A percentile compares a stretch with the other conserved stretches of the same genome.
Conservation (phyloP, 2,329 filamentous ascomycete species). For the Myriosclerotinia curreyana region DNA sequence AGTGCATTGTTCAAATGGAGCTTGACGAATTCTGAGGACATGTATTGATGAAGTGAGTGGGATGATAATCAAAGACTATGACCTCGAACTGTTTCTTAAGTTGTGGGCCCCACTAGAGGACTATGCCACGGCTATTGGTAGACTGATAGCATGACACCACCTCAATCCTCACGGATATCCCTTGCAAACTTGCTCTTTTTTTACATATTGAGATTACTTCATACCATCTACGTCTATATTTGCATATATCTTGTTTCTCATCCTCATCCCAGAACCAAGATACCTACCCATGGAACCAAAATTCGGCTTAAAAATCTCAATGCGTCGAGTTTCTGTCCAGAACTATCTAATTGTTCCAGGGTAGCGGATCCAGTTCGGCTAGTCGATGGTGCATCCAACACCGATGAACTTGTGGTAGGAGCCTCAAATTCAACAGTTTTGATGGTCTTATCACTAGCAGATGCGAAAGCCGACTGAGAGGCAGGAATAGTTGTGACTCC, state of each 20-base stretch:
- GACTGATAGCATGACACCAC: not conserved
- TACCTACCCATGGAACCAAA: not conserved
- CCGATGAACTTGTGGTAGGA: not conserved
- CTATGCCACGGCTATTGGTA: too few species aligned
- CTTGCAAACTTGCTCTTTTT: not conserved
- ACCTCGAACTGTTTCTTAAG: too few species aligned
- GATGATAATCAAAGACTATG: not conserved
- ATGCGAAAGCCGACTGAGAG: not conserved
- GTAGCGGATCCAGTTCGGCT: not conserved
- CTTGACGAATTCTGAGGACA: not conserved
- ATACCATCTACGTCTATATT: not conserved
- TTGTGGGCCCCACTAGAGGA: too few species aligned
- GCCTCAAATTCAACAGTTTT: not conserved
- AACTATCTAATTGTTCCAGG: not conserved
- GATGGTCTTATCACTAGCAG: not conserved
- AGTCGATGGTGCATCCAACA: not conserved
- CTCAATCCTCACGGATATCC: not conserved
- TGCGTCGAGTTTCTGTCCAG: not conserved
- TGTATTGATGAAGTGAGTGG: not conserved
- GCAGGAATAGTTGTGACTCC: slow-evolving; percentile 16
- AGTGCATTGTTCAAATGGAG: not conserved
- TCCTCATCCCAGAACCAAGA: too few species aligned
- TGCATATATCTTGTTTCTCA: not conserved
- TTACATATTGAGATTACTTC: not conserved
- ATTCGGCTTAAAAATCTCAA: not conserved